phyloP scores from a whole-genome alignment of 2,329 filamentous ascomycete genomes.

The Fusarium zealandicum region DNA sequence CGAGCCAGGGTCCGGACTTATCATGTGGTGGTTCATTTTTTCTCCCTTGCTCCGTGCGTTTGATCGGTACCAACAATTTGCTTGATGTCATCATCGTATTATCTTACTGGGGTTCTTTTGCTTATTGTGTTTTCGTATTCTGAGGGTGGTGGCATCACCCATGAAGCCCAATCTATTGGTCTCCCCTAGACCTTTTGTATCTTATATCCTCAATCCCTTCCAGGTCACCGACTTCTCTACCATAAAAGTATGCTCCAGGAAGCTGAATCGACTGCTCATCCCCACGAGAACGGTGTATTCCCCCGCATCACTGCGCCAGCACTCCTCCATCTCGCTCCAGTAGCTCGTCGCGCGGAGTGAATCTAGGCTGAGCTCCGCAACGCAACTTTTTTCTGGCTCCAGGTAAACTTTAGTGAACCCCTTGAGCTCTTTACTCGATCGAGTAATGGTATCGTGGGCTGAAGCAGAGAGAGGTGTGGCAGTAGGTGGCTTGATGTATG shows the following conservation, averaged over 20 bases:
- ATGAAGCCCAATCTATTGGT: neutral
- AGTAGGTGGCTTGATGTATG: constrained; percentile 39
- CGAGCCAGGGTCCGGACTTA: neutral
- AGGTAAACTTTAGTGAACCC: constrained; percentile 53
- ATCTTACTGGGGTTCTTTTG: too few species aligned
- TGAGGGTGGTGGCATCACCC: too few species aligned
- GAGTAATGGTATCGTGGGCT: constrained; percentile 35
- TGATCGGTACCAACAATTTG: too few species aligned
- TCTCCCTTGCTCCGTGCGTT: neutral
- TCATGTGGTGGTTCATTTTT: constrained; percentile 3
- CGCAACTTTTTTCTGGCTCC: constrained; percentile 45
- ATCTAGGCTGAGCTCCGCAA: constrained; percentile 44
- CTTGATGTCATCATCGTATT: too few species aligned
- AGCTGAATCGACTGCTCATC: constrained; percentile 40
- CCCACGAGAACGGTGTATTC: constrained; percentile 49
- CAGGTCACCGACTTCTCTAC: constrained; percentile 22
- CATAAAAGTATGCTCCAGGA: constrained; percentile 25
- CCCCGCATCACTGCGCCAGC: constrained; percentile 50
- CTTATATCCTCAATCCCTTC: constrained; percentile 19
- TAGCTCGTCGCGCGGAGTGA: constrained; percentile 35
- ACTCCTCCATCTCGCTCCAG: constrained; percentile 51
- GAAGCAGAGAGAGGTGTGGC: constrained; percentile 25
- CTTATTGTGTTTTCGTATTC: too few species aligned
- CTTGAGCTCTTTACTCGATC: constrained; percentile 53
- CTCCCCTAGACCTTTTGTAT: neutral